Percentiles rank a stretch among this genome's conserved stretches.
Evolutionary conservation across 2,329 filamentous ascomycete genomes (phyloP).

Genomic region (Pezicula rhizophila): DNA sequence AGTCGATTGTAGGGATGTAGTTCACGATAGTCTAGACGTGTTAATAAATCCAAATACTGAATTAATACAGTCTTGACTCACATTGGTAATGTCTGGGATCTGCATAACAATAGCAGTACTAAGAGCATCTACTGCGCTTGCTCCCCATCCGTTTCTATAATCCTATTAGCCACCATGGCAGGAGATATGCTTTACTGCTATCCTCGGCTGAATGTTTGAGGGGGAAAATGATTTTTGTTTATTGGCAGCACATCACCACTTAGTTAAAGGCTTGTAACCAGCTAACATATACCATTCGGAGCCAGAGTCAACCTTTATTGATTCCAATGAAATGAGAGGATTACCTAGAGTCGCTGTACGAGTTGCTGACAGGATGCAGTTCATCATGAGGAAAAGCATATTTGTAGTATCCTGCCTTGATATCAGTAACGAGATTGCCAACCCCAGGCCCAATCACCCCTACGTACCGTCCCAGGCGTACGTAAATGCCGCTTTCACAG

Average conservation of each 20-base stretch:
- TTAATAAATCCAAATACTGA: no score
- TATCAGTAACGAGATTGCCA: no score
- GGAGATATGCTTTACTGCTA: neutral
- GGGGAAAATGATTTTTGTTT: no score
- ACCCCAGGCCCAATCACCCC: no score
- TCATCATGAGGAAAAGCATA: constrained; percentile 77
- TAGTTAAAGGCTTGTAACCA: no score
- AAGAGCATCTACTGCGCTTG: constrained; percentile 74
- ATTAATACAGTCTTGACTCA: no score
- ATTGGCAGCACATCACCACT: no score
- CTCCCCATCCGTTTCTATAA: constrained; percentile 74
- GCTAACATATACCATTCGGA: no score
- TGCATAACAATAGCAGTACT: constrained; percentile 76
- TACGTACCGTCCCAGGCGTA: constrained; percentile 55
- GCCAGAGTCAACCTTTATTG: no score
- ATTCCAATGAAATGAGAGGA: no score
- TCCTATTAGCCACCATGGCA: constrained; percentile 8
- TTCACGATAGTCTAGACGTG: constrained; percentile 50
- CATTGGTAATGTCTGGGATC: constrained; percentile 45
- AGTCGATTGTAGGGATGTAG: constrained; percentile 67
- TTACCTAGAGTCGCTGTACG: constrained; percentile 63
- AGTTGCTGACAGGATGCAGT: constrained; percentile 61
- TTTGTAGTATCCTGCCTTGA: constrained; percentile 49
- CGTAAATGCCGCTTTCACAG: constrained; percentile 63
- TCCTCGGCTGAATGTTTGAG: no score